Conservation (phyloP, 495 filamentous ascomycete species). For the Penicillium maclennaniae region DNA sequence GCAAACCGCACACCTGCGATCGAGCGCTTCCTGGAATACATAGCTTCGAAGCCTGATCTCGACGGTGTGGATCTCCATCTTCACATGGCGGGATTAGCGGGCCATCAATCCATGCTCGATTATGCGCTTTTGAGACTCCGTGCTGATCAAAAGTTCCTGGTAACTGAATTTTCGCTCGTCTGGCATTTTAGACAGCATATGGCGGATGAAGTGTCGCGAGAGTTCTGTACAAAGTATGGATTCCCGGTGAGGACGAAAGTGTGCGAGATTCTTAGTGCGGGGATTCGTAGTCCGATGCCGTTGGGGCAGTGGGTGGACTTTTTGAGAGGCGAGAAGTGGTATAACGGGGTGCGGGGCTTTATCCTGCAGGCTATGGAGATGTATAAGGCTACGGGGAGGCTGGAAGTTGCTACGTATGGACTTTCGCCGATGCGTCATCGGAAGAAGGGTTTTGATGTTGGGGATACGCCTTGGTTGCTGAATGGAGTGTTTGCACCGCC, state of each 20-base stretch:
- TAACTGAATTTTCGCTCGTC: slow-evolving; percentile 12
- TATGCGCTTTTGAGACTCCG: slow-evolving; percentile 5
- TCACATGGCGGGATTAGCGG: slow-evolving; percentile 6
- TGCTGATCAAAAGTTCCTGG: slow-evolving; percentile 12
- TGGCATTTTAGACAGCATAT: slow-evolving; percentile 14
- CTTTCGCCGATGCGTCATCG: slow-evolving; percentile 9
- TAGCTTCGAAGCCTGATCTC: slow-evolving; percentile 6
- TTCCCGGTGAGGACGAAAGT: background rate
- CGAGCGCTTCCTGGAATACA: slow-evolving; percentile 5
- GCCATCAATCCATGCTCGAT: slow-evolving; percentile 8
- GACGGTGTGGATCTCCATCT: slow-evolving; percentile 11
- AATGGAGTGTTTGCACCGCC: slow-evolving; percentile 9
- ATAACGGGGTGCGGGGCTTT: background rate
- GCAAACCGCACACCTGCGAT: slow-evolving; percentile 8
- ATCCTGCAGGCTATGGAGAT: slow-evolving; percentile 6
- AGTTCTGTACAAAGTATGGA: slow-evolving; percentile 6
- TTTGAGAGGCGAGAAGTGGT: no score
- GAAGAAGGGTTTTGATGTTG: background rate
- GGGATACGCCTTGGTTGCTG: slow-evolving; percentile 13
- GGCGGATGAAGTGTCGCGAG: background rate
- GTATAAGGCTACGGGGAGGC: slow-evolving; percentile 5
- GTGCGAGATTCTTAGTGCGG: slow-evolving; percentile 3
- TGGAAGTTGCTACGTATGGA: slow-evolving; percentile 9
- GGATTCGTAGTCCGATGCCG: no score
- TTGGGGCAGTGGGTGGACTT: no score